Conservation (phyloP, 1,284 basidiomycete genomes). For the Ceratobasidium theobromae region DNA sequence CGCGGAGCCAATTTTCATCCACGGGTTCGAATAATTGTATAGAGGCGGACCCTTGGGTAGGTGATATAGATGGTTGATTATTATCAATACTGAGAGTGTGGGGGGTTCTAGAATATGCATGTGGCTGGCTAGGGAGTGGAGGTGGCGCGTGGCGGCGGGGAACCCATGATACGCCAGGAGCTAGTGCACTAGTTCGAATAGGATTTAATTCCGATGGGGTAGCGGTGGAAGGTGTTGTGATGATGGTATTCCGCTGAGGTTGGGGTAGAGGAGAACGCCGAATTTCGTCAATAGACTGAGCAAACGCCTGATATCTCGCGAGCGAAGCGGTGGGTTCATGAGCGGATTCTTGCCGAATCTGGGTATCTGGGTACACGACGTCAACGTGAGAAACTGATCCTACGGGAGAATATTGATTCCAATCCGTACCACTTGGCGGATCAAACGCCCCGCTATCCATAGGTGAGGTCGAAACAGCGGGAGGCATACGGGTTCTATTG, state of each 20-base stretch:
- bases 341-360: background rate
- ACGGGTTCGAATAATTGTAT: background rate
- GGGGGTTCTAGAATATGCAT: background rate
- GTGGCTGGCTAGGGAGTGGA: slow-evolving; percentile 1
- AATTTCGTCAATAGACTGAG: slow-evolving; percentile 26
- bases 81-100: background rate
- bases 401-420: background rate
- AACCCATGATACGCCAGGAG: background rate
- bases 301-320: slow-evolving; percentile 22
- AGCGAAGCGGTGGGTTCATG: background rate
- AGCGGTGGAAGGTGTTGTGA: background rate
- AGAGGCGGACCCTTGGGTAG: background rate
- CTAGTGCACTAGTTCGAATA: too few species aligned
- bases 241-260: too few species aligned
- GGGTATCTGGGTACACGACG: background rate
- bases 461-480: background rate
- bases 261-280: slow-evolving; percentile 3
- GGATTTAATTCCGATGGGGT: too few species aligned
- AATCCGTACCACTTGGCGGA: slow-evolving; percentile 4
- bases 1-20: slow-evolving; percentile 17
- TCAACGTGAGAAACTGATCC: background rate
- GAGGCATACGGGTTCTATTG: slow-evolving; percentile 8
- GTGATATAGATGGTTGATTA: background rate
- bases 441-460: slow-evolving; percentile 2
- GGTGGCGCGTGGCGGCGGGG: slow-evolving; percentile 16